These are phyloP conservation scores for Entomortierella parvispora DNA, from an alignment of 192 early-diverging fungal genomes.

Conservation along the genomic window DNA sequence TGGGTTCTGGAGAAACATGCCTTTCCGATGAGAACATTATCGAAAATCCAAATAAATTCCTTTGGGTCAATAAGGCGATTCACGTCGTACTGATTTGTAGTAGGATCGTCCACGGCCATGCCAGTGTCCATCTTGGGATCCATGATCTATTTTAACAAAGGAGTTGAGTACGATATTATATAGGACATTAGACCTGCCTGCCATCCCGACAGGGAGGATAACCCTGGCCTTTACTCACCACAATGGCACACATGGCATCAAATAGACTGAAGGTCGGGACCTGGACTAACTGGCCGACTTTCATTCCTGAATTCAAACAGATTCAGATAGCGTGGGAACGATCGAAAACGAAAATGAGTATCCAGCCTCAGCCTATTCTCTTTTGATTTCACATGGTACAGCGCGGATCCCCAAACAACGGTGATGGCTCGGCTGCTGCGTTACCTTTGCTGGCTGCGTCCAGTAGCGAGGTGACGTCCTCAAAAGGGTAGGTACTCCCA, in stretches of 20 bases:
- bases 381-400: no score
- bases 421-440: no score
- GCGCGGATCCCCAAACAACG: no score
- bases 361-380: no score
- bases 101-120: conserved; percentile 59
- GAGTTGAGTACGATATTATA: not conserved
- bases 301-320: conserved; percentile 52
- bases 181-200: no score
- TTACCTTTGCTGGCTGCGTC: conserved; percentile 57
- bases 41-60: conserved; percentile 63
- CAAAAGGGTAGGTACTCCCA: conserved; percentile 24
- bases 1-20: no score
- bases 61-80: conserved; percentile 34
- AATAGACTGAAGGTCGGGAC: conserved; percentile 63
- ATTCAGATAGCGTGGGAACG: no score
- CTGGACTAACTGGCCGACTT: conserved; percentile 66
- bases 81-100: conserved; percentile 49
- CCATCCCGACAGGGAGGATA: no score
- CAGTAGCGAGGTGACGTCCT: conserved; percentile 58
- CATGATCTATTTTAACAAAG: conserved; percentile 56
- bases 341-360: no score
- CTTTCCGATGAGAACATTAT: conserved; percentile 62
- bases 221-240: no score
- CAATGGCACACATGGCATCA: conserved; percentile 74
- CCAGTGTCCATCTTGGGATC: conserved; percentile 73